Percentiles rank a stretch among this genome's conserved stretches.
phyloP scores from a whole-genome alignment of 225 moss, liverwort and hornwort genomes.

The Anthoceros angustus region DNA sequence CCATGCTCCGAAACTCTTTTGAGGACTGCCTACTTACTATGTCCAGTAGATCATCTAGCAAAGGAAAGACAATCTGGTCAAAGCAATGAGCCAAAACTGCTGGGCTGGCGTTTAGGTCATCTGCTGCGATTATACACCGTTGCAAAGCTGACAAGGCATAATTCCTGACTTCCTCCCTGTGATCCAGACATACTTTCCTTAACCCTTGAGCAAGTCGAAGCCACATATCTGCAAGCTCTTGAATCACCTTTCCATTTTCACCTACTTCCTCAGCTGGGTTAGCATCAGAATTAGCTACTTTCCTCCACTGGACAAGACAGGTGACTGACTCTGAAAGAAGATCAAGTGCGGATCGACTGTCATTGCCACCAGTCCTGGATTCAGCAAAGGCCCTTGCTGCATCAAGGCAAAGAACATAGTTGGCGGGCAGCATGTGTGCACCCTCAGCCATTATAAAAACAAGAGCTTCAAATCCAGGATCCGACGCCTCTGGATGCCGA shows the following conservation, averaged over 20 bases:
- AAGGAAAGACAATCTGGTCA: conserved; percentile 61
- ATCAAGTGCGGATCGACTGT: conserved; percentile 77
- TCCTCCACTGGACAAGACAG: conserved; percentile 79
- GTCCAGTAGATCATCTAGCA: conserved; percentile 91
- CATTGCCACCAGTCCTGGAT: conserved; percentile 84
- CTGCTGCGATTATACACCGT: conserved; percentile 72
- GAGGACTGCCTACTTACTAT: conserved; percentile 66
- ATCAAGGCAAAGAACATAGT: conserved; percentile 93
- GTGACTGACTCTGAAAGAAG: conserved; percentile 75
- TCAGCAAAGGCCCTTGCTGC: conserved; percentile 97
- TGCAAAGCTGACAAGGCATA: conserved; percentile 84
- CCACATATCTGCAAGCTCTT: conserved; percentile 97
- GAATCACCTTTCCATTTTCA: conserved; percentile 46
- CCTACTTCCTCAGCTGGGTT: conserved; percentile 17
- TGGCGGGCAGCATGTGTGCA: conserved; percentile 80
- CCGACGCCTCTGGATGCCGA: conserved; percentile 89
- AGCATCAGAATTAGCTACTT: conserved; percentile 23
- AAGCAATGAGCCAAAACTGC: conserved; percentile 74
- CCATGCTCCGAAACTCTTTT: conserved; percentile 92
- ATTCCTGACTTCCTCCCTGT: conserved; percentile 94
- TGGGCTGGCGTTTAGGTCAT: conserved; percentile 59
- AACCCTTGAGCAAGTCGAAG: conserved; percentile 79
- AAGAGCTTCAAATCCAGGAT: conserved; percentile 96
- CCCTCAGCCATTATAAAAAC: conserved; percentile 94
- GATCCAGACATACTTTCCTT: conserved; percentile 78